Base-by-base conservation (phyloP, 2,329 filamentous ascomycete species). In the Venturia carpophila region DNA sequence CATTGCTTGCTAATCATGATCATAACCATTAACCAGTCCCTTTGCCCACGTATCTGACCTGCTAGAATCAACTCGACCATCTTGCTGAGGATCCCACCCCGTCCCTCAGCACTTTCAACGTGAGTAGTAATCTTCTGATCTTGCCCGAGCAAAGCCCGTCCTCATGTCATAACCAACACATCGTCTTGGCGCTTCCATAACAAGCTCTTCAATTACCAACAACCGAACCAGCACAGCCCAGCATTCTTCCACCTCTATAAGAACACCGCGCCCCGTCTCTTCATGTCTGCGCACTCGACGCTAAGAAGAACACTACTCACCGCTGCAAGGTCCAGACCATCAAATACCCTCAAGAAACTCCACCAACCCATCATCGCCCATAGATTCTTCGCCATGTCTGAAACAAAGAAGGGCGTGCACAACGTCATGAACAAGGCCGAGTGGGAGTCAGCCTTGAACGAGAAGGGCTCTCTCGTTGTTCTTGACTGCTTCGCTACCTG, bases 401-500 rank as follows among this genome's bases (percentile, higher is more conserved):
- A 41, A n/a, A 64, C 19, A 13, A 58, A 62, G 24, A 58, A 45
- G 34, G 64, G 60, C 27, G 64, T 66, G 11, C 64, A 66, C 64
- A 66, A 66, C 60, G 60, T 66, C 19, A 43, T 41, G 39, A 47
- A 24, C 47, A 83, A 82, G 73, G 73, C 78, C 30, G 84, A 86
- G 39, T 92, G 85, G 76, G 75, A 84, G 65, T 72, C 75, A 41
- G 82, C 83, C 66, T 71, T 88, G 67, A 74, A 79, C 65, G 72
- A 79, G 63, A 71, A 80, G 65, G 77, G 85, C 72, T 82, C 81
- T 64, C 76, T 89, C 69, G 84, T 96, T 70, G 79, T 97, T 67
- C 80, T 97, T 72, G 93, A 97, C 81, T 92, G 86, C 80, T 92
- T 89, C 77, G 92, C 92, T 65, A 86, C 81, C 68, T 97, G 92